These are phyloP conservation scores for Didymella arachidicola DNA, from an alignment of 2,329 filamentous ascomycete genomes.

Conservation along the genomic window DNA sequence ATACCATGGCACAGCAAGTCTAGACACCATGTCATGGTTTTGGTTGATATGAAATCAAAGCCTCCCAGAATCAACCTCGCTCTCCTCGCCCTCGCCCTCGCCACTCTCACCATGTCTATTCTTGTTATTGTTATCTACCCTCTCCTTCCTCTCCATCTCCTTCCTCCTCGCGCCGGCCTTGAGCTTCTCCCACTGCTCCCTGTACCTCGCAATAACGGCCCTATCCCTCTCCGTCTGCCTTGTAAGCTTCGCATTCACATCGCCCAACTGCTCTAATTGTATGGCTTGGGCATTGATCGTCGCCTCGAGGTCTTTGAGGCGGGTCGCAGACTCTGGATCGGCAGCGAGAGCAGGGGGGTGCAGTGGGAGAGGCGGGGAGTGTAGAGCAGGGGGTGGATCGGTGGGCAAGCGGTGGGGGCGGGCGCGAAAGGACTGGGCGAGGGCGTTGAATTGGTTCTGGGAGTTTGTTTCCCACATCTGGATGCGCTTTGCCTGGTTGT, in stretches of 20 bases:
- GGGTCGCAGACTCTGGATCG: not conserved
- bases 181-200: constrained; percentile 72
- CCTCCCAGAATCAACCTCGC: constrained; percentile 38
- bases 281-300: constrained; percentile 36
- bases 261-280: constrained; percentile 59
- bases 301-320: constrained; percentile 40
- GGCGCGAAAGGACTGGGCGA: constrained; percentile 76
- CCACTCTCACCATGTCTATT: constrained; percentile 29
- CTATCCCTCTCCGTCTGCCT: constrained; percentile 68
- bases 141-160: constrained; percentile 41
- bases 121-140: no score
- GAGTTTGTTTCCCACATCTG: constrained; percentile 92
- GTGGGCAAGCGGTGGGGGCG: constrained; percentile 16
- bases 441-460: constrained; percentile 83
- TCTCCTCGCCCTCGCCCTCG: constrained; percentile 23
- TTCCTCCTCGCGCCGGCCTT: constrained; percentile 66
- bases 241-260: constrained; percentile 68
- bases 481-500: constrained; percentile 85
- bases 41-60: no score
- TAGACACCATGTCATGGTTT: no score
- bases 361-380: not conserved
- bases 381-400: not conserved
- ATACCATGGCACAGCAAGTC: no score
- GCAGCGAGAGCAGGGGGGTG: not conserved
- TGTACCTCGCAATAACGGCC: constrained; percentile 63